A percentile compares a stretch with the other conserved stretches of the same genome.
phyloP scores from a whole-genome alignment of 2,329 filamentous ascomycete genomes.

The Amylocarpus encephaloides region DNA sequence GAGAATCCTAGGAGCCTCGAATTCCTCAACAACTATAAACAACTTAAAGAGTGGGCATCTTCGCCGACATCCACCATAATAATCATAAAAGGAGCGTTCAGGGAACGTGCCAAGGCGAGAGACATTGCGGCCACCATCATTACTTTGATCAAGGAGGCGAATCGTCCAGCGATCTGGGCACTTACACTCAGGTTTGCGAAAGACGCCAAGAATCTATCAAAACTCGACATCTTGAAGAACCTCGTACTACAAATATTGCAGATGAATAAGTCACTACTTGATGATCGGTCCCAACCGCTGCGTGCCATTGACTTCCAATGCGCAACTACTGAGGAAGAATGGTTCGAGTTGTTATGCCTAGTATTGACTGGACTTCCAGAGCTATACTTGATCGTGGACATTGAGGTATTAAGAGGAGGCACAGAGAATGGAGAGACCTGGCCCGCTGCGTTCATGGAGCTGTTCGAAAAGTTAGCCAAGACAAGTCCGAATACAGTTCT shows the following conservation, averaged over 20 bases:
- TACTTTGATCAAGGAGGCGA: not conserved
- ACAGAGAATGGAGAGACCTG: not conserved
- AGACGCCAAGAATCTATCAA: not conserved
- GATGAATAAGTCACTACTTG: constrained; percentile 2
- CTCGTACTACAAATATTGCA: constrained; percentile 10
- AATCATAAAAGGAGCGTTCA: constrained; percentile 5
- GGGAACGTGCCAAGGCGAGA: not conserved
- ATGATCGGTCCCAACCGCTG: not conserved
- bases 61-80: constrained; percentile 3
- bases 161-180: constrained; percentile 3
- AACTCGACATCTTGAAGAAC: constrained; percentile 9
- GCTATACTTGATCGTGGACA: constrained; percentile 12
- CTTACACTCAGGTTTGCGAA: not conserved
- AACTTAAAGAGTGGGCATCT: constrained; percentile 7
- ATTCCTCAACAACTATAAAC: constrained; percentile 1
- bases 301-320: constrained; percentile 6
- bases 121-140: constrained; percentile 5
- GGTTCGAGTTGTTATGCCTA: constrained; percentile 6
- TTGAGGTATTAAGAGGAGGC: constrained; percentile 1
- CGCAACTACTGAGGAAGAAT: constrained; percentile 9
- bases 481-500: no score
- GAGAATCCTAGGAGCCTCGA: not conserved
- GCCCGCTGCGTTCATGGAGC: not conserved
- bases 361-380: constrained; percentile 6
- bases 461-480: not conserved